Conservation (phyloP, 2,329 filamentous ascomycete species). For the Reticulascus tulasneorum region DNA sequence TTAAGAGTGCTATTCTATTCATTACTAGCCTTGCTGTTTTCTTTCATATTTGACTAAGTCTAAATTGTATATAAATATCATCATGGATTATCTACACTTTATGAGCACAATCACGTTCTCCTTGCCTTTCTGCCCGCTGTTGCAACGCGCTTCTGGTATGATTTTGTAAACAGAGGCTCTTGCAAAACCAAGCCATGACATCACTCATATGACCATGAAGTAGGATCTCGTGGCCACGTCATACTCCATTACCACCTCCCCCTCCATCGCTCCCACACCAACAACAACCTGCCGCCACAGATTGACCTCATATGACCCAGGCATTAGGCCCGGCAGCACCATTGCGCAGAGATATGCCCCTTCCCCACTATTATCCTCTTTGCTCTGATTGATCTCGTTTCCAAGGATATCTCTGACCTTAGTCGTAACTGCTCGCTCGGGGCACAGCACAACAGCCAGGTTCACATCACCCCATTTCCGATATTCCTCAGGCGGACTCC, state of each 20-base stretch:
- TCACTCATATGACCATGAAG: too few relatives aligned
- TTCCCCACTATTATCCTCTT: slow-evolving; percentile 7
- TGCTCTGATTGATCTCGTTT: slow-evolving; percentile 9
- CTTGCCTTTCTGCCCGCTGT: too few relatives aligned
- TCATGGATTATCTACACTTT: too few relatives aligned
- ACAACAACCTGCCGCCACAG: slow-evolving; percentile 34
- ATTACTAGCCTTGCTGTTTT: too few relatives aligned
- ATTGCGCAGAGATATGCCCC: slow-evolving; percentile 31
- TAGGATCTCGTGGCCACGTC: slow-evolving; percentile 39
- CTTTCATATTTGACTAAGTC: too few relatives aligned
- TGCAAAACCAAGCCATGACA: too few relatives aligned
- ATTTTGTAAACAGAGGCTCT: too few relatives aligned
- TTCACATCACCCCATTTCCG: slow-evolving; percentile 16
- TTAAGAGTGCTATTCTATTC: too few relatives aligned
- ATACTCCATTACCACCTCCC: slow-evolving; percentile 39
- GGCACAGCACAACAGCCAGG: slow-evolving; percentile 29
- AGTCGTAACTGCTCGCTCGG: slow-evolving; percentile 14
- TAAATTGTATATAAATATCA: too few relatives aligned
- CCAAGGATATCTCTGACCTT: slow-evolving; percentile 17
- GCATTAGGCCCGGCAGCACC: slow-evolving; percentile 27
- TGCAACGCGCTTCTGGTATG: too few relatives aligned
- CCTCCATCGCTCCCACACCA: slow-evolving; percentile 29
- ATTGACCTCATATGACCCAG: slow-evolving; percentile 33
- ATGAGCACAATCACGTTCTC: too few relatives aligned
- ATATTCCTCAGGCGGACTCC: slow-evolving; percentile 17